These are phyloP conservation scores for Platismatia glauca DNA, from an alignment of 495 filamentous ascomycete species.

Conservation along the genomic window DNA sequence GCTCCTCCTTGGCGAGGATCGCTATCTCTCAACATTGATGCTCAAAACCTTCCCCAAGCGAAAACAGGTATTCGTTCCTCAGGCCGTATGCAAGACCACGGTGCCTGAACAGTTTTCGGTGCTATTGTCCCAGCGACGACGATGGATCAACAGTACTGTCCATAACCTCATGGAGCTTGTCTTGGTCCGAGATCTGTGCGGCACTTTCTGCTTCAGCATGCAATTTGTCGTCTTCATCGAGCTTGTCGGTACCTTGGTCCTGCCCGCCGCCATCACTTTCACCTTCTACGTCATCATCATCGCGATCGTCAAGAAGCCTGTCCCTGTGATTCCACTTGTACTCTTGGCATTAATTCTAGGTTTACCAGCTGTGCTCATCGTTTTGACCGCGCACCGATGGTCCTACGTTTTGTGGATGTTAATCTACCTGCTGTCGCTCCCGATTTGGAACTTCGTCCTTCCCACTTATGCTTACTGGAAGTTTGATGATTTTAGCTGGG, in stretches of 20 bases:
- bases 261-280: constrained; percentile 93
- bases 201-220: constrained; percentile 99
- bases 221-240: constrained; percentile 98
- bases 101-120: constrained; percentile 92
- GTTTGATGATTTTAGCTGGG: constrained; percentile 99
- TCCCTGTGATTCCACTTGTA: constrained; percentile 87
- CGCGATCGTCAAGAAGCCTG: constrained; percentile 71
- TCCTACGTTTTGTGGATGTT: constrained; percentile 96
- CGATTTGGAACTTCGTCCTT: constrained; percentile 96
- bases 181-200: constrained; percentile 90
- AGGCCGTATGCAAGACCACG: constrained; percentile 96
- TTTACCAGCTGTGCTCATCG: constrained; percentile 84
- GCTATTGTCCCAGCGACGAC: constrained; percentile 81
- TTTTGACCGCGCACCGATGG: constrained; percentile 90
- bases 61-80: constrained; percentile 96
- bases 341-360: constrained; percentile 89
- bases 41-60: constrained; percentile 97
- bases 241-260: constrained; percentile 84
- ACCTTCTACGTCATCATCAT: constrained; percentile 92
- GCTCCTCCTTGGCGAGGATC: constrained; percentile 90
- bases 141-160: constrained; percentile 99
- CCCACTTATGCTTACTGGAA: constrained; percentile 98
- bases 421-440: constrained; percentile 87
- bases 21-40: constrained; percentile 95
- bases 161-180: constrained; percentile 98